Evolutionary conservation across 106 monocot genomes (phyloP), one percentile per base, ranked within the genome.

Genomic region (Xerophyta viscosa): DNA sequence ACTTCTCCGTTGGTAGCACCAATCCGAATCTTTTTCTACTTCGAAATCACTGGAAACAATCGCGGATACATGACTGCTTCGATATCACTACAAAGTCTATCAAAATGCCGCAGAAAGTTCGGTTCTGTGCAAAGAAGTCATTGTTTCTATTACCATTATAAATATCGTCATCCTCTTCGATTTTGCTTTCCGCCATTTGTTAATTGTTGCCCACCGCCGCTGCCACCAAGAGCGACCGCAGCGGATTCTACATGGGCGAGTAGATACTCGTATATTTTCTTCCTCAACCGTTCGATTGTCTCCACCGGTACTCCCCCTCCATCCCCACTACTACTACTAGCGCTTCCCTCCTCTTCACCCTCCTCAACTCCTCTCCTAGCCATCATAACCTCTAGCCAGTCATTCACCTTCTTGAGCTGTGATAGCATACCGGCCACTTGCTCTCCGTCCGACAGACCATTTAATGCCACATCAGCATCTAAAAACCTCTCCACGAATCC

Each of bases 181-280:
- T 6, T 25, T 2, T 45, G 60, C 28, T 63, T 33, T 26, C 47
- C 72, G 15, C 52, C 22, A 1, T 37, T 39, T 42, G 22, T 37
- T 18, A 24, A 33, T 20, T 20, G 45, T 41, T 21, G 37, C 20
- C 20, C 54, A 30, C 24, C 18, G 9, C 60, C 56, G 0, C 37
- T 64, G 22, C 81, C 56, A 1, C 88, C 67, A 0, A 96, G 70
- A 0, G 88, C 88, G 17, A 77, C 81, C 2, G 84, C 88, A 13
- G 88, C 88, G 10, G 81, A 88, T 58, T 96, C 94, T 31, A 94
- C 94, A 55, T 94, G 81, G 1, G 75, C 56, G 14, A 94, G 71
- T 15, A 94, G 72, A 62, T 94, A 94, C 42, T 84, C 88, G 25
- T 94, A 94, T 28, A 94, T 94, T 62, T 94, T 94, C 76, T 88